A percentile compares a stretch with the other conserved stretches of the same genome.
Evolutionary conservation across 1,284 basidiomycete species (phyloP).

Genomic region (Coriolopsis trogii): DNA sequence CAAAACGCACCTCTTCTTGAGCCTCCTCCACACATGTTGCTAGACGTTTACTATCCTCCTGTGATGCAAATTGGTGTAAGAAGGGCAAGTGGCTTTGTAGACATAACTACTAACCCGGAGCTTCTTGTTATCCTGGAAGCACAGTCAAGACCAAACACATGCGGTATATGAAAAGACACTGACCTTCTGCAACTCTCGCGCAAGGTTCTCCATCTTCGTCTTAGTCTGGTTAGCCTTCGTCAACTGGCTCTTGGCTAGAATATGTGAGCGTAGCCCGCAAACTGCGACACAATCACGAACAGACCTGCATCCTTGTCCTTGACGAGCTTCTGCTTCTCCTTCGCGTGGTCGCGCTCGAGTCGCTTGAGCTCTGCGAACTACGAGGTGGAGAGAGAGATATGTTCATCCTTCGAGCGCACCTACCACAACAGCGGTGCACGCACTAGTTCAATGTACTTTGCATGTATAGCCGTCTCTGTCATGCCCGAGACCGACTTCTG

Average conservation of each 20-base stretch:
- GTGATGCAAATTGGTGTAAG: slow-evolving; percentile 22
- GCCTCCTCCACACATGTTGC: slow-evolving; percentile 79
- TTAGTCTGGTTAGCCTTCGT: slow-evolving; percentile 85
- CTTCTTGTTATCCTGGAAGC: slow-evolving; percentile 76
- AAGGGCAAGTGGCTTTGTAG: background rate
- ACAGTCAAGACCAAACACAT: slow-evolving; percentile 20
- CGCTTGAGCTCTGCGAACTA: slow-evolving; percentile 85
- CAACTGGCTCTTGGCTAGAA: slow-evolving; percentile 74
- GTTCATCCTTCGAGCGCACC: background rate
- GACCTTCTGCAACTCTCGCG: slow-evolving; percentile 84
- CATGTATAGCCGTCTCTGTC: slow-evolving; percentile 76
- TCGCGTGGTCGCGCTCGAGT: slow-evolving; percentile 81
- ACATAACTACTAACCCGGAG: slow-evolving; percentile 58
- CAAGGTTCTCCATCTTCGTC: slow-evolving; percentile 85
- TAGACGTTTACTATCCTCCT: slow-evolving; percentile 83
- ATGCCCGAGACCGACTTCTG: slow-evolving; percentile 79
- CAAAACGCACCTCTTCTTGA: slow-evolving; percentile 67
- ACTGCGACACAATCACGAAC: slow-evolving; percentile 28
- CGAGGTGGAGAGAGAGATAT: background rate
- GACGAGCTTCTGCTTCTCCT: slow-evolving; percentile 83
- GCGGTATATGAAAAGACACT: slow-evolving; percentile 17
- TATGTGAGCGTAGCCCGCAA: background rate
- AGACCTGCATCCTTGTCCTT: slow-evolving; percentile 86
- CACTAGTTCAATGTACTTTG: slow-evolving; percentile 84
- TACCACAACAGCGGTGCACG: slow-evolving; percentile 20